Evolutionary conservation across 192 early-diverging fungal genomes (phyloP), one percentile per base, ranked within the genome.

Genomic region (Chytriomyces sp.): DNA sequence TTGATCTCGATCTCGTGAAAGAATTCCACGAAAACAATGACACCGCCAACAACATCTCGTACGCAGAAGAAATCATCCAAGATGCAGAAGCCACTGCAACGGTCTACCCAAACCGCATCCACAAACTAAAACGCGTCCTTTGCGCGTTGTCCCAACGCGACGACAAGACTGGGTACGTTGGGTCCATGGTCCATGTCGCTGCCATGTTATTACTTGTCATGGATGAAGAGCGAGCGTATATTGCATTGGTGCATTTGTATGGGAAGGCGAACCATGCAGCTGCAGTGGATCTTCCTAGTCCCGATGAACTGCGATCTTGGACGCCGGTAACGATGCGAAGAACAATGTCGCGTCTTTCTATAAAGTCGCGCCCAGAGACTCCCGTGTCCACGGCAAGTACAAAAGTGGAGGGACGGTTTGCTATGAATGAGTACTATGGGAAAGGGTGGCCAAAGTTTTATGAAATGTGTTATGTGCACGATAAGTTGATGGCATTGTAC

Each of bases 171-270:
- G 67, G 67, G 2, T 68, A 68, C 46, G 67, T 68, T 9, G 45
- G 67, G 11, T 68, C 67, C 46, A 68, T 68, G 67, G 18, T 18
- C 46, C 11, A 20, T 35, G 16, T 68, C 9, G 67, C 67, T 16
- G 67, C 67, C 10, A 68, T 68, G 67, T 47, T 68, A 18, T 5
- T 68, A 2, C 10, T 68, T 1, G 67, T 68, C 11, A 68, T 68
- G 67, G 67, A 68, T 47, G 67, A 68, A 24, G 67, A 68, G 28
- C 16, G 44, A 1, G 67, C 67, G 9, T 68, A 45, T 47, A 28
- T 68, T 48, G 67, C 67, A 47, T 68, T 35, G 26, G 67, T 68
- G 11, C 67, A 68, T 47, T 47, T 68, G 47, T 68, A 46, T 68
- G 45, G 18, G 11, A 11, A 18, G 28, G 11, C 35, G 16, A 24